Percentiles rank a stretch among this genome's conserved stretches.
Conservation (phyloP, 2,329 filamentous ascomycete genomes). For the Talaromyces marneffei region DNA sequence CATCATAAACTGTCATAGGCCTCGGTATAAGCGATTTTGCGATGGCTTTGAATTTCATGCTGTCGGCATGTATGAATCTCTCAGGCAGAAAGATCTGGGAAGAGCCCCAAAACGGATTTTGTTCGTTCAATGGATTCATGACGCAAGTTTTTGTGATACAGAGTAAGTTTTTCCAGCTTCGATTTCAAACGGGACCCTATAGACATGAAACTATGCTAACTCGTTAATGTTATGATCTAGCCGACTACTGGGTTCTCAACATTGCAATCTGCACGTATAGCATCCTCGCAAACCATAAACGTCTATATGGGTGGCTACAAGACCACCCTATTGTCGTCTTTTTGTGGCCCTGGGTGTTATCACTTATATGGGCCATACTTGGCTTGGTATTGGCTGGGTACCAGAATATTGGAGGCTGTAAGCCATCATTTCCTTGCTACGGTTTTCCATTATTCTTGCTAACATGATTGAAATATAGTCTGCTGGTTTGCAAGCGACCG, state of each 20-base stretch:
- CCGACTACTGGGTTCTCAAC: constrained; percentile 10
- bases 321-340: constrained; percentile 2
- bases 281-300: constrained; percentile 10
- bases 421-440: not conserved
- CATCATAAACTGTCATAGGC: not conserved
- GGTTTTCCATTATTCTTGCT: too few species aligned
- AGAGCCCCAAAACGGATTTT: constrained; percentile 4
- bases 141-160: constrained; percentile 12
- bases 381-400: constrained; percentile 3
- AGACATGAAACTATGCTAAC: not conserved
- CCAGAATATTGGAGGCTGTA: constrained; percentile 6
- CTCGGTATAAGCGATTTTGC: constrained; percentile 10
- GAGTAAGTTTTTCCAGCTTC: not conserved
- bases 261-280: constrained; percentile 9
- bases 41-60: constrained; percentile 8
- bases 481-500: constrained; percentile 10
- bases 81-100: constrained; percentile 5
- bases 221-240: not conserved
- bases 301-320: constrained; percentile 2
- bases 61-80: constrained; percentile 6
- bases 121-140: constrained; percentile 7
- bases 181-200: not conserved
- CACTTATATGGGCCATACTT: constrained; percentile 4
- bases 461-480: not conserved
- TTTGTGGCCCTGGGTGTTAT: constrained; percentile 6